These are phyloP conservation scores for Aegilops longissima DNA, from an alignment of 176 grass and related monocot species.

Conservation along the genomic window DNA sequence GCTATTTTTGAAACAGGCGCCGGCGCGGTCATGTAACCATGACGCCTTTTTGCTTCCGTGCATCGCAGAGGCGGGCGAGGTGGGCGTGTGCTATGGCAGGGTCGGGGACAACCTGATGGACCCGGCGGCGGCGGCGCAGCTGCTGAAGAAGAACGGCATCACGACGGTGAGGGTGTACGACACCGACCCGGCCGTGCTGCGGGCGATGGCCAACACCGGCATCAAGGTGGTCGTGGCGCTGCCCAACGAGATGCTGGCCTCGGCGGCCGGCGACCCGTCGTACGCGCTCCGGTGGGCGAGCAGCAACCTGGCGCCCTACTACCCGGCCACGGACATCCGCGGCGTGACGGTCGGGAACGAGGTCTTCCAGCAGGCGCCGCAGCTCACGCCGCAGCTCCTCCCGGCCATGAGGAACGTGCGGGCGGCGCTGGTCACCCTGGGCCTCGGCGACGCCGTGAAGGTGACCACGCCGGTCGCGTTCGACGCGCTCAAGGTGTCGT, in stretches of 20 bases:
- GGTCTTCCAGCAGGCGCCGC: constrained; percentile 48
- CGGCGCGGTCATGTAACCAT: not conserved
- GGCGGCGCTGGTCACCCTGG: constrained; percentile 28
- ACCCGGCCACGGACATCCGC: constrained; percentile 51
- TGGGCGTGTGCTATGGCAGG: constrained; percentile 70
- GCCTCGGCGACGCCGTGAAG: constrained; percentile 55
- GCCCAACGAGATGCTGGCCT: constrained; percentile 44
- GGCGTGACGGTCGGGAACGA: constrained; percentile 64
- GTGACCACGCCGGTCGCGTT: constrained; percentile 55
- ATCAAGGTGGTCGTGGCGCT: constrained; percentile 56
- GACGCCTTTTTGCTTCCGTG: not conserved
- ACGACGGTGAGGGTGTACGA: constrained; percentile 62
- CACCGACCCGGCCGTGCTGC: constrained; percentile 36
- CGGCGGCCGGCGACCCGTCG: constrained; percentile 23
- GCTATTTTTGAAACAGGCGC: too few species aligned
- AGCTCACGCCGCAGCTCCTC: constrained; percentile 23
- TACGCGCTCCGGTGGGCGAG: constrained; percentile 42
- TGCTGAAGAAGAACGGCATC: constrained; percentile 50
- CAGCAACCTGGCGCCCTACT: constrained; percentile 33
- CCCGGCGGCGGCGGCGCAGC: constrained; percentile 43
- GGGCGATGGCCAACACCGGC: constrained; percentile 41
- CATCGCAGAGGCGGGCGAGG: constrained; percentile 32
- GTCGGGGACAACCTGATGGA: constrained; percentile 50
- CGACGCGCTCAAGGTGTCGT: constrained; percentile 35
- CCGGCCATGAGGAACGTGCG: constrained; percentile 51